These are phyloP conservation scores for Iberis amara DNA, from an alignment of 441 rosid species.

Conservation along the genomic window DNA sequence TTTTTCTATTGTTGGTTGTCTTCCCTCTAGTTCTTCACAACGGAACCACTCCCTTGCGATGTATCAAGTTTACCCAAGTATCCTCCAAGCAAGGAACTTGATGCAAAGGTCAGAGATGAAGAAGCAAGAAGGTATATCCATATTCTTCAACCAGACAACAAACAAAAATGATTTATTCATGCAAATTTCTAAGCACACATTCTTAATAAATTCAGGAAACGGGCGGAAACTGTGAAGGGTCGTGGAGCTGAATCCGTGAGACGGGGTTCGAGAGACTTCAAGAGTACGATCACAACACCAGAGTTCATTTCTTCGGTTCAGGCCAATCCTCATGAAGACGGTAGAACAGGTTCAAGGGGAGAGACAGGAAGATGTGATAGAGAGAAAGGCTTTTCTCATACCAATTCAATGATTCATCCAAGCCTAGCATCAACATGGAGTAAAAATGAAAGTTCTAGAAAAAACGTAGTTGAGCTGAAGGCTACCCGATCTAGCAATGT, in stretches of 20 bases:
- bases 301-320: slow-evolving; percentile 53
- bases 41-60: slow-evolving; percentile 53
- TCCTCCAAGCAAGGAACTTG: slow-evolving; percentile 73
- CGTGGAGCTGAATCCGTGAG: slow-evolving; percentile 59
- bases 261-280: slow-evolving; percentile 43
- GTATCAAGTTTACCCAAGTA: slow-evolving; percentile 63
- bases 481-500: slow-evolving; percentile 32
- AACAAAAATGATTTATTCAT: background rate
- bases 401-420: slow-evolving; percentile 59
- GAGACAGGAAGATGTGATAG: slow-evolving; percentile 38
- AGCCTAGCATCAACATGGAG: slow-evolving; percentile 34
- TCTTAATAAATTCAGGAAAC: slow-evolving; percentile 42
- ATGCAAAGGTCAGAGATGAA: slow-evolving; percentile 53
- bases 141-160: background rate
- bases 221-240: slow-evolving; percentile 45
- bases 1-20: background rate
- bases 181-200: background rate
- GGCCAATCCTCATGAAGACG: slow-evolving; percentile 31
- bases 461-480: slow-evolving; percentile 33
- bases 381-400: slow-evolving; percentile 39
- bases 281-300: slow-evolving; percentile 40
- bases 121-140: slow-evolving; percentile 58
- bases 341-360: slow-evolving; percentile 24
- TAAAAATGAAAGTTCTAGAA: slow-evolving; percentile 29
- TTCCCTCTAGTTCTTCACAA: slow-evolving; percentile 53